Conservation (phyloP, 2,329 filamentous ascomycete genomes). For the Colletotrichum coccodes region DNA sequence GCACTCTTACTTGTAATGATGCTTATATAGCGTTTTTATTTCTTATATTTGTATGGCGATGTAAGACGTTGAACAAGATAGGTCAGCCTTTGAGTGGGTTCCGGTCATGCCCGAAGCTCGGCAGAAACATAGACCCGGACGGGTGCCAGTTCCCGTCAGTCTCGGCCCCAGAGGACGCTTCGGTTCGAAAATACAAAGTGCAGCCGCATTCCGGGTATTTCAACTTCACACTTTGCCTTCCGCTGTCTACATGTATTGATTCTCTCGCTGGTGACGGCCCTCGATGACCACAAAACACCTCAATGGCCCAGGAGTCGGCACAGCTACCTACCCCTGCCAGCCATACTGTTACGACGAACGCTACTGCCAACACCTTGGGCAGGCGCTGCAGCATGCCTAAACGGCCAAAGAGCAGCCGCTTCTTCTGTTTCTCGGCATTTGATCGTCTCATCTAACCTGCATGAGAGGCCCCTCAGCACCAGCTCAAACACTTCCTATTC, state of each 20-base stretch:
- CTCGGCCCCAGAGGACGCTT: neutral
- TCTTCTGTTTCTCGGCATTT: neutral
- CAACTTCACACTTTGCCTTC: neutral
- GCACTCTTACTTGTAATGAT: neutral
- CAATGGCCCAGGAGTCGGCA: neutral
- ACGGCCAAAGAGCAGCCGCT: neutral
- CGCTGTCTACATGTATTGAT: neutral
- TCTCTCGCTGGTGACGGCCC: neutral
- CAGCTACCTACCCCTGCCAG: neutral
- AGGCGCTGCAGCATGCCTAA: neutral
- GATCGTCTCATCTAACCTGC: neutral
- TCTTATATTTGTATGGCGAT: neutral
- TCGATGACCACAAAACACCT: neutral
- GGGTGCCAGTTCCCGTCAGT: neutral
- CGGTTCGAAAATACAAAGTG: neutral
- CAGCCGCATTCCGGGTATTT: neutral
- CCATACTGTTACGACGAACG: too few relatives aligned
- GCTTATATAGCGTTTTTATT: neutral
- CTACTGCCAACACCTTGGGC: neutral
- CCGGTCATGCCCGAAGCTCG: slow-evolving; percentile 5
- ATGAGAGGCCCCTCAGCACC: neutral
- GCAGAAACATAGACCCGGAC: neutral
- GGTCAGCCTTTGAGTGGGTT: neutral
- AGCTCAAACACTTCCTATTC: neutral
- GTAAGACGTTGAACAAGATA: neutral